Evolutionary conservation across 164 flowering plant genomes (phyloP).

Genomic region (Aristolochia californica): DNA sequence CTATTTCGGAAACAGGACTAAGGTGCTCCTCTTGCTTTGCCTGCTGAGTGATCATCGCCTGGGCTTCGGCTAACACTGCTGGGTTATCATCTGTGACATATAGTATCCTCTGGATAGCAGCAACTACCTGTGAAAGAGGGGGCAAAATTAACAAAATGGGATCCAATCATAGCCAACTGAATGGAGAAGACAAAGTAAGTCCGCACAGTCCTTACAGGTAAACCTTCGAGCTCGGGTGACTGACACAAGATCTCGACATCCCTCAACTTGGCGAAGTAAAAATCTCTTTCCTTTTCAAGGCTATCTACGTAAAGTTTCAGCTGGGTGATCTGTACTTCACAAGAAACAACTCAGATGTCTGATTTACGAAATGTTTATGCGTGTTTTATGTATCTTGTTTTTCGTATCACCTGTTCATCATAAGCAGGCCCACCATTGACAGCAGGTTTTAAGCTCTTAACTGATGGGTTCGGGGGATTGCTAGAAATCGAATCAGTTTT

Average conservation of each 20-base stretch:
- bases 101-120: constrained; percentile 61
- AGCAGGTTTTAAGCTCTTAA: constrained; percentile 45
- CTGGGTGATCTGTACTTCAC: constrained; percentile 70
- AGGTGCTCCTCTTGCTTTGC: constrained; percentile 22
- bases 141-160: too few relatives aligned
- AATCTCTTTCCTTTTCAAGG: constrained; percentile 95
- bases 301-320: constrained; percentile 82
- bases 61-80: constrained; percentile 70
- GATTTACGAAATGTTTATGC: too few relatives aligned
- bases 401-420: constrained; percentile 56
- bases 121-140: constrained; percentile 45
- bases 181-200: not conserved
- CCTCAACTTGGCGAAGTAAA: constrained; percentile 84
- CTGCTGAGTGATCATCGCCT: constrained; percentile 44
- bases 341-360: not conserved
- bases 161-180: not conserved
- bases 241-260: constrained; percentile 93
- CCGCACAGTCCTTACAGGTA: constrained; percentile 34
- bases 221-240: constrained; percentile 53
- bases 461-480: constrained; percentile 26
- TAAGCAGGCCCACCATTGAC: constrained; percentile 44
- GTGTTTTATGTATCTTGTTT: too few relatives aligned
- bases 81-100: constrained; percentile 74
- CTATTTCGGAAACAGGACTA: constrained; percentile 43
- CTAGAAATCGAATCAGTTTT: constrained; percentile 35